Percentiles rank a stretch among this genome's conserved stretches.
Conservation (phyloP, 2,329 filamentous ascomycete genomes). For the Chrysoporthe cubensis region DNA sequence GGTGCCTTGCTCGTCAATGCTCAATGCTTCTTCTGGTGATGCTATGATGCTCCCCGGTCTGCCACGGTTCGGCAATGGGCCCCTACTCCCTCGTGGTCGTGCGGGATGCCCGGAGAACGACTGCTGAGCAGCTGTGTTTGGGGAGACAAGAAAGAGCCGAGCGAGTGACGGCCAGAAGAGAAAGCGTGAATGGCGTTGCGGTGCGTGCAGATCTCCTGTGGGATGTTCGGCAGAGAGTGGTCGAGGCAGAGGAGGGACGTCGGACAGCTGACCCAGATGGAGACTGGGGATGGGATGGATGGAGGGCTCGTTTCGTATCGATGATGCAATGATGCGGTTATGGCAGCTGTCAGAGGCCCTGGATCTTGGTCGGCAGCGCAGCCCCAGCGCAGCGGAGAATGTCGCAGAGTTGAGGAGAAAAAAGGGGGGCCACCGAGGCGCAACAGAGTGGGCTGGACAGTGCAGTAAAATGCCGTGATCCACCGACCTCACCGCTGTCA, state of each 20-base stretch:
- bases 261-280: background rate
- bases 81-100: background rate
- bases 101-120: background rate
- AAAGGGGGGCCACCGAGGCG: background rate
- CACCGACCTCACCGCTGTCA: background rate
- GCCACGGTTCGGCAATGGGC: background rate
- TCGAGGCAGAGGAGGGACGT: background rate
- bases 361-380: background rate
- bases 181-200: background rate
- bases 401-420: background rate
- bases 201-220: background rate
- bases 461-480: too few species aligned
- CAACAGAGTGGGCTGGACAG: background rate
- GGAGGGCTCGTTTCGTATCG: background rate
- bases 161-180: background rate
- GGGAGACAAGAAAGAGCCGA: background rate
- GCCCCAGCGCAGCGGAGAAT: background rate
- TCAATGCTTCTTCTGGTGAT: slow-evolving; percentile 1
- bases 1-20: background rate
- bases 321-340: slow-evolving; percentile 3
- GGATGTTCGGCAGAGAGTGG: background rate
- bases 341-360: background rate
- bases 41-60: background rate
- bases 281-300: background rate
- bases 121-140: too few species aligned